Evolutionary conservation across 345 rosid genomes (phyloP).

Genomic region (Sonneratia caseolaris): DNA sequence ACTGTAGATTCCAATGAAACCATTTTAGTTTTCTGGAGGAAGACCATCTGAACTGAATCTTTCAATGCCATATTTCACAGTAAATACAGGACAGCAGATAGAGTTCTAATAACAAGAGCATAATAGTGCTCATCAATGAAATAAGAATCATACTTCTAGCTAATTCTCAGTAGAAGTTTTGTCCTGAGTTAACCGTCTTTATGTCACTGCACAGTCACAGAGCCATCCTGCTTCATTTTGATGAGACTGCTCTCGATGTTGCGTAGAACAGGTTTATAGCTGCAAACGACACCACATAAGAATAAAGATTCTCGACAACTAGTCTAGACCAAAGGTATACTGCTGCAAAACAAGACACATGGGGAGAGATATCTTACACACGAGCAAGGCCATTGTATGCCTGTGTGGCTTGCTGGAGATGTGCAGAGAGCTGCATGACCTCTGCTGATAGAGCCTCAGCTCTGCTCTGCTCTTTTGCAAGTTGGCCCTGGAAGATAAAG

Average conservation of each 20-base stretch:
- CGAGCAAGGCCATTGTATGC: constrained; percentile 67
- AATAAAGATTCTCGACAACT: neutral
- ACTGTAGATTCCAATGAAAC: neutral
- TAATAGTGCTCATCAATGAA: neutral
- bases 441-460: constrained; percentile 78
- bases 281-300: constrained; percentile 17
- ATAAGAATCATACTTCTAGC: neutral
- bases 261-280: constrained; percentile 76
- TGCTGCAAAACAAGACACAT: neutral
- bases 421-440: constrained; percentile 69
- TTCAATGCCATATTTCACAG: too few relatives aligned
- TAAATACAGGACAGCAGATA: neutral
- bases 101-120: neutral
- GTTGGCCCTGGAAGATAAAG: constrained; percentile 38
- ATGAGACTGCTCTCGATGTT: constrained; percentile 77
- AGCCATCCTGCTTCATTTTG: constrained; percentile 79
- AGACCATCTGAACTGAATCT: too few relatives aligned
- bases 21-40: too few relatives aligned
- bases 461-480: constrained; percentile 73
- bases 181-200: neutral
- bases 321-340: neutral
- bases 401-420: constrained; percentile 70
- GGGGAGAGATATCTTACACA: constrained; percentile 34
- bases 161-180: neutral
- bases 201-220: constrained; percentile 32